Conservation (phyloP, 495 filamentous ascomycete genomes). For the Neurospora tetraspora region DNA sequence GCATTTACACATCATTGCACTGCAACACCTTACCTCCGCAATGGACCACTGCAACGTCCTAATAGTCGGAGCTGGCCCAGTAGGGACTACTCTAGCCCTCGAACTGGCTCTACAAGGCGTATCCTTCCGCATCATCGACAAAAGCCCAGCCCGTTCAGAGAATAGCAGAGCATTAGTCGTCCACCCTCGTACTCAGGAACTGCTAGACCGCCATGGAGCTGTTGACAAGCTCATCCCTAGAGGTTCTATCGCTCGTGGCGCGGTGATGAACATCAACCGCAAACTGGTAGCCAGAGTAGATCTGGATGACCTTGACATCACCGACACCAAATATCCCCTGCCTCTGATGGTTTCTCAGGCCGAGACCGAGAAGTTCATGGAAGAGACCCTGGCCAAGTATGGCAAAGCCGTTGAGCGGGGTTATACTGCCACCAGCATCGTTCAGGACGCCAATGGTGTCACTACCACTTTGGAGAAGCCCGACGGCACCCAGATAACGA, state of each 20-base stretch:
- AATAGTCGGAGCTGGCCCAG: constrained; percentile 27
- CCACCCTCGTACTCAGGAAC: constrained; percentile 35
- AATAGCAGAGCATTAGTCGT: constrained; percentile 35
- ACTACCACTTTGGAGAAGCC: constrained; percentile 15
- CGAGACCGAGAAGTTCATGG: constrained; percentile 31
- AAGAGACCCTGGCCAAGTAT: constrained; percentile 23
- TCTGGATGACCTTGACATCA: constrained; percentile 20
- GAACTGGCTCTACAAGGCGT: constrained; percentile 26
- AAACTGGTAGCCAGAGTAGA: constrained; percentile 12
- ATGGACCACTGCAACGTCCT: constrained; percentile 25
- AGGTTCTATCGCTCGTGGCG: constrained; percentile 20
- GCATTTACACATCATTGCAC: neutral
- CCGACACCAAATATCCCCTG: constrained; percentile 25
- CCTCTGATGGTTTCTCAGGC: constrained; percentile 33
- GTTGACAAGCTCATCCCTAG: constrained; percentile 18
- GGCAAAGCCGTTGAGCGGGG: constrained; percentile 25
- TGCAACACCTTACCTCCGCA: neutral
- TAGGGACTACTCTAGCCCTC: constrained; percentile 22
- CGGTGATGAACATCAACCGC: constrained; percentile 23
- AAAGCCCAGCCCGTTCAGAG: constrained; percentile 22
- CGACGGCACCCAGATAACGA: constrained; percentile 11
- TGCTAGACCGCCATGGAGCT: constrained; percentile 33
- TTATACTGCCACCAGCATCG: constrained; percentile 22
- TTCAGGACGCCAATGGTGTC: constrained; percentile 26
- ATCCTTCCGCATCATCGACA: constrained; percentile 34